These are phyloP conservation scores for Galerina sulciceps DNA, from an alignment of 768 basidiomycete species.

Conservation along the genomic window DNA sequence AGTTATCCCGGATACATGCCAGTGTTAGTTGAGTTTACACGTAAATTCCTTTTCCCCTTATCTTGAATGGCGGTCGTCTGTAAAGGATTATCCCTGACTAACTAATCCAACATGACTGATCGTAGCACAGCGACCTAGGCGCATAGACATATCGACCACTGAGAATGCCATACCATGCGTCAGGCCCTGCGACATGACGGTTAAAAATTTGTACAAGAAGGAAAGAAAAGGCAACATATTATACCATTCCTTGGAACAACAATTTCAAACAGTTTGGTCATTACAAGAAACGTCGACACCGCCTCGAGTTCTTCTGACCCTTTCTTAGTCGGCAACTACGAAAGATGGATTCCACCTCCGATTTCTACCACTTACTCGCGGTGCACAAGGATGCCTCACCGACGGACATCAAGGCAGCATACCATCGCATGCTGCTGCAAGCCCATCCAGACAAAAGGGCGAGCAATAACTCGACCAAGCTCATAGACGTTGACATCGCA, in stretches of 20 bases:
- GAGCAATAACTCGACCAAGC: slow-evolving; percentile 8
- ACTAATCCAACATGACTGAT: background rate
- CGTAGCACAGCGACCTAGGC: background rate
- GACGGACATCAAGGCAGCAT: slow-evolving; percentile 67
- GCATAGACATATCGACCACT: too few species aligned
- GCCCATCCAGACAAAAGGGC: slow-evolving; percentile 59
- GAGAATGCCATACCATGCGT: too few species aligned
- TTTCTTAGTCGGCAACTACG: too few species aligned
- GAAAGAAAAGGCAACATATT: too few species aligned
- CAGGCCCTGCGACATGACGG: too few species aligned
- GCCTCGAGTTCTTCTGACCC: too few species aligned
- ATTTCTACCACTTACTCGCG: slow-evolving; percentile 67
- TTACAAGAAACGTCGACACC: too few species aligned
- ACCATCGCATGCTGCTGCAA: slow-evolving; percentile 66
- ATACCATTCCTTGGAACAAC: too few species aligned
- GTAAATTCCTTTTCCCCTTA: background rate
- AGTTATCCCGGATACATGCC: too few species aligned
- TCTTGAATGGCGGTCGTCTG: background rate
- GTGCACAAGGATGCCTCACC: slow-evolving; percentile 52
- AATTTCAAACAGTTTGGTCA: too few species aligned
- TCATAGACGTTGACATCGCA: slow-evolving; percentile 58
- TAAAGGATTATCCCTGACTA: background rate
- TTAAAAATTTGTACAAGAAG: too few species aligned
- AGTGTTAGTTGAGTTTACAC: background rate
- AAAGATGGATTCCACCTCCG: slow-evolving; percentile 30